These are phyloP conservation scores for Hortiboletus flavorubellus DNA, from an alignment of 768 basidiomycete genomes.

Conservation along the genomic window DNA sequence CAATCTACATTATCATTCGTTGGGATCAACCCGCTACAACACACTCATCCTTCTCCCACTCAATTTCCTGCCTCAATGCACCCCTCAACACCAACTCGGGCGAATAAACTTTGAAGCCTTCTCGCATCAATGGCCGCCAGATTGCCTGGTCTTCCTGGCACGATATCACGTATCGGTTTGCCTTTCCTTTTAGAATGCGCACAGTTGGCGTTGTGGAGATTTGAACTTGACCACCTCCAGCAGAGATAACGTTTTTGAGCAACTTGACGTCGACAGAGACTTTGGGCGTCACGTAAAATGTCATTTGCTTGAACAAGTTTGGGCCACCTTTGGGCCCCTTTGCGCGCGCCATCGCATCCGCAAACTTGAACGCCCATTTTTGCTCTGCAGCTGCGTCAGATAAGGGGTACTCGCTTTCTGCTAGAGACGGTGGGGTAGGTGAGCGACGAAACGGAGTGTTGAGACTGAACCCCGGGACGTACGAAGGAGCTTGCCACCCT, in stretches of 20 bases:
- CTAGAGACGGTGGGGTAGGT: slow-evolving; percentile 35
- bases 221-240: slow-evolving; percentile 71
- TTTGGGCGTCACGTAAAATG: slow-evolving; percentile 73
- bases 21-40: slow-evolving; percentile 13
- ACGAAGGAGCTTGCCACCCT: slow-evolving; percentile 61
- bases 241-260: slow-evolving; percentile 64
- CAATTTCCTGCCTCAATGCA: slow-evolving; percentile 62
- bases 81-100: slow-evolving; percentile 65
- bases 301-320: slow-evolving; percentile 58
- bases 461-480: slow-evolving; percentile 25
- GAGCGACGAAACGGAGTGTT: background rate
- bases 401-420: slow-evolving; percentile 58
- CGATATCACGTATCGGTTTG: slow-evolving; percentile 60
- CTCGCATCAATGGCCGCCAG: slow-evolving; percentile 59
- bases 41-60: slow-evolving; percentile 49
- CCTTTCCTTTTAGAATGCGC: slow-evolving; percentile 49
- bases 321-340: slow-evolving; percentile 39
- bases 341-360: slow-evolving; percentile 57
- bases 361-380: slow-evolving; percentile 64
- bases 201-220: slow-evolving; percentile 46
- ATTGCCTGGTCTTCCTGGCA: slow-evolving; percentile 58
- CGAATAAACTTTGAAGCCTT: slow-evolving; percentile 57
- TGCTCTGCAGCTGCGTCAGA: slow-evolving; percentile 59
- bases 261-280: slow-evolving; percentile 57
- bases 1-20: background rate